These are phyloP conservation scores for Dorcoceras hygrometricum DNA, from an alignment of 257 asterid genomes.

Conservation along the genomic window DNA sequence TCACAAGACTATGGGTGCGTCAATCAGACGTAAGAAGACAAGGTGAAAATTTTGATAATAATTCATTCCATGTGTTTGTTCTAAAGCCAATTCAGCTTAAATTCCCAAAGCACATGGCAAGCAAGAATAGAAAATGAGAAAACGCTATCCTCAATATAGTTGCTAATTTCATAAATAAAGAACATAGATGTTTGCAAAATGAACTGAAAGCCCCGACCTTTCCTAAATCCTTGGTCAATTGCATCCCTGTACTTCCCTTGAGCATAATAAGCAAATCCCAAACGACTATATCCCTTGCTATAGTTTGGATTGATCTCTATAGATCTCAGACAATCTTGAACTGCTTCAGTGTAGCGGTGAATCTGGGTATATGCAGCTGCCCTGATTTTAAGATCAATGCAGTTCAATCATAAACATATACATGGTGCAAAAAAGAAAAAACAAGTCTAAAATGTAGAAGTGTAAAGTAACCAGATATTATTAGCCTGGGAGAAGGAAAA, in stretches of 20 bases:
- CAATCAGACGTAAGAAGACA: constrained; percentile 4
- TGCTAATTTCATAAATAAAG: constrained; percentile 1
- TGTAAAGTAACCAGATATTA: background rate
- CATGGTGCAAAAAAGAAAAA: background rate
- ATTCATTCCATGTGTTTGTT: constrained; percentile 5
- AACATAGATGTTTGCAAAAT: constrained; percentile 1
- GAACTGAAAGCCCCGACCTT: constrained; percentile 49
- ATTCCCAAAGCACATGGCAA: background rate
- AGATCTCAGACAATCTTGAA: constrained; percentile 64
- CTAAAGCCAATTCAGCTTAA: constrained; percentile 11
- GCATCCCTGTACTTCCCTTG: constrained; percentile 85
- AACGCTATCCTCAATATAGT: constrained; percentile 11
- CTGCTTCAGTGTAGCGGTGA: constrained; percentile 49
- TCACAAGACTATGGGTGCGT: constrained; percentile 4
- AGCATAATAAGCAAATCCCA: constrained; percentile 84
- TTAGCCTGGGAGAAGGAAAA: background rate
- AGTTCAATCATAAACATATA: constrained; percentile 19
- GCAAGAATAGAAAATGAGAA: background rate
- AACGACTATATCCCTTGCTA: constrained; percentile 85
- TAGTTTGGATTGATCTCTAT: constrained; percentile 71
- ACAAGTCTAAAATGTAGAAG: background rate
- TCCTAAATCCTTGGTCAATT: constrained; percentile 63
- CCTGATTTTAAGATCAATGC: constrained; percentile 36
- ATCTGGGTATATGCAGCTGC: constrained; percentile 91
- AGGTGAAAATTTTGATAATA: constrained; percentile 15